Base-by-base conservation (phyloP, 148 eudicot species). In the Vaccinium corymbosum region DNA sequence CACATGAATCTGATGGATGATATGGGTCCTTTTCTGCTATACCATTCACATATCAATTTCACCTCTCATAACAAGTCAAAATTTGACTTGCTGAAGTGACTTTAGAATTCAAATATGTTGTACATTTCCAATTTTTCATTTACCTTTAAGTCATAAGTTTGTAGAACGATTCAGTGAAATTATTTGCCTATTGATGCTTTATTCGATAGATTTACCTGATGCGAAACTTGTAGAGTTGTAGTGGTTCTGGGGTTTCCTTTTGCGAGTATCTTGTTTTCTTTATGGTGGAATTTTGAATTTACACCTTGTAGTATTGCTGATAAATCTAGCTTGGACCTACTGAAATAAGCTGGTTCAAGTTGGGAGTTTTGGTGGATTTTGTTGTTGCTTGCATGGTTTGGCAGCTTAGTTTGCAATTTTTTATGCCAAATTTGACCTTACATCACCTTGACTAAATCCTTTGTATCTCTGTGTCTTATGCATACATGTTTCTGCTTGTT, bases 261-360 rank as follows among this genome's bases (percentile, higher is more conserved):
- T 53, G 46, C 22, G 2, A 53, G 4, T 22, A 20, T 27, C 32
- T 20, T 52, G 64, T 27, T 78, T 29, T 42, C 29, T 79, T 10
- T 27, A 53, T 5, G n/a, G 53, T 29, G 55, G 22, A 53, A 53
- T 55, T 53, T 15, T 27, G 5, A 55, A 42, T 42, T 6, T 46
- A 4, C 20, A 7, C n/a, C 7, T 79, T 4, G 78, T 19, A 42
- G 46, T 42, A 42, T 5, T 42, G 53, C 52, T 75, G 25, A 75
- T 75, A 19, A 35, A 15, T 78, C 81, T 27, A 27, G 55, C 25
- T 78, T 17, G 52, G 71, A 32, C 42, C 6, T 38, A 10, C 20
- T 62, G 73, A 20, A 80, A 46, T 42, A 62, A 66, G 66, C 56
- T 16, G n/a, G 29, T 81, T 81, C 48, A 64, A 32, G 83, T 66